Conservation (phyloP, 31 red algal genomes). For the Odonthalia washingtoniensis region DNA sequence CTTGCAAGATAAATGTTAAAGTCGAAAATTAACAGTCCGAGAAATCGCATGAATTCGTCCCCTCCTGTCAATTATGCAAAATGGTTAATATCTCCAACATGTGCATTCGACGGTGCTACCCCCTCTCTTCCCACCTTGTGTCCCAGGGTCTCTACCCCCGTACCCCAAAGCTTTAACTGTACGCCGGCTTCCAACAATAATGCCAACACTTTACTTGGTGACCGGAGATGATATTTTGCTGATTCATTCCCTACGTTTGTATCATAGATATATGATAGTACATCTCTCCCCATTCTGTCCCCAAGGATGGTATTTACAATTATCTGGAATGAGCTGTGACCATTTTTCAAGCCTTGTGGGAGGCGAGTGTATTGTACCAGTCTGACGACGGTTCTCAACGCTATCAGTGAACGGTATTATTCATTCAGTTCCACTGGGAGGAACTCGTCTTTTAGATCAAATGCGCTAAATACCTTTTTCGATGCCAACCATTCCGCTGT, state of each 20-base stretch:
- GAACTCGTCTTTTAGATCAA: conserved; percentile 50
- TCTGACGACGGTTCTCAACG: conserved; percentile 23
- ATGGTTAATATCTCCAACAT: neutral
- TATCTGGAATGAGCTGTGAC: conserved; percentile 20
- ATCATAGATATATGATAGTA: conserved; percentile 27
- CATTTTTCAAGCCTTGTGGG: conserved; percentile 38
- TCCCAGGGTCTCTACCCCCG: conserved; percentile 21
- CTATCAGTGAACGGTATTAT: conserved; percentile 6
- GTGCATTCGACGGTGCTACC: conserved; percentile 12
- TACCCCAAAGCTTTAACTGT: conserved; percentile 19
- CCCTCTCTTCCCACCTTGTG: neutral
- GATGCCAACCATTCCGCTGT: conserved; percentile 32
- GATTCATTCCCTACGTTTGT: conserved; percentile 23
- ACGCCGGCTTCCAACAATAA: conserved; percentile 7
- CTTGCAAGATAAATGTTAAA: conserved; percentile 6
- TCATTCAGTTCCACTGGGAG: neutral
- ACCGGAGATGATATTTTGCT: conserved; percentile 1
- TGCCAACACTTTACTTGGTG: neutral
- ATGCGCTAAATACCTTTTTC: conserved; percentile 1
- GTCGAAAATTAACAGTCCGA: conserved; percentile 33
- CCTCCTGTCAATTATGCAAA: neutral
- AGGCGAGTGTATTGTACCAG: conserved; percentile 46
- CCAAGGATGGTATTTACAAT: conserved; percentile 41
- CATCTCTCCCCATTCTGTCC: conserved; percentile 15
- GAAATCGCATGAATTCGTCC: conserved; percentile 16